Evolutionary conservation across 768 basidiomycete genomes (phyloP).

Genomic region (Hygrocybe coccinea): DNA sequence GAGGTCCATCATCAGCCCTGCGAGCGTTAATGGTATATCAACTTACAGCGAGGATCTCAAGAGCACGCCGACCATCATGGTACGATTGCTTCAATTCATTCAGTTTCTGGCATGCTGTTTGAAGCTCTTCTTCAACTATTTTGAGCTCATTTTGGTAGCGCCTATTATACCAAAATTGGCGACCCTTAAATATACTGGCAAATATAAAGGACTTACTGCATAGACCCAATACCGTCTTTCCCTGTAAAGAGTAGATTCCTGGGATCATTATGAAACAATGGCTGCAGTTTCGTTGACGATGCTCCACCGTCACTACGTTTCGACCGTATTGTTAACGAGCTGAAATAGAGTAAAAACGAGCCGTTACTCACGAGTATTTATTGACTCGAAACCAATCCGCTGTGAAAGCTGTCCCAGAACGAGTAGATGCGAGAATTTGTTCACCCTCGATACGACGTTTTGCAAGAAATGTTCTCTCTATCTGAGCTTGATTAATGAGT

Average conservation of each 20-base stretch:
- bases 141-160: conserved; percentile 40
- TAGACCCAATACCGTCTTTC: conserved; percentile 45
- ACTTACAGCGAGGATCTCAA: conserved; percentile 35
- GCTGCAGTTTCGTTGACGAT: conserved; percentile 40
- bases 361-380: conserved; percentile 53
- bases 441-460: conserved; percentile 61
- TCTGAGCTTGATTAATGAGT: conserved; percentile 66
- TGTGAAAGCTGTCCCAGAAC: conserved; percentile 54
- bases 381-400: conserved; percentile 58
- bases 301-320: conserved; percentile 62
- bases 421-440: conserved; percentile 37
- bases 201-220: conserved; percentile 33
- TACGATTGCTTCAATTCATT: conserved; percentile 27
- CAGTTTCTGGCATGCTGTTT: conserved; percentile 23
- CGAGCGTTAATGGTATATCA: not conserved
- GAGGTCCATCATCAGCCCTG: not conserved
- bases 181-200: not conserved
- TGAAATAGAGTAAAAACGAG: not conserved
- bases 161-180: conserved; percentile 18
- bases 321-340: not conserved
- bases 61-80: conserved; percentile 23
- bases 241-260: conserved; percentile 50
- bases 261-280: conserved; percentile 29
- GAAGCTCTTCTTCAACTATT: conserved; percentile 36
- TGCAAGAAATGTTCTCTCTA: conserved; percentile 72